Conservation (phyloP, 768 basidiomycete species). For the Russula ochroleuca region DNA sequence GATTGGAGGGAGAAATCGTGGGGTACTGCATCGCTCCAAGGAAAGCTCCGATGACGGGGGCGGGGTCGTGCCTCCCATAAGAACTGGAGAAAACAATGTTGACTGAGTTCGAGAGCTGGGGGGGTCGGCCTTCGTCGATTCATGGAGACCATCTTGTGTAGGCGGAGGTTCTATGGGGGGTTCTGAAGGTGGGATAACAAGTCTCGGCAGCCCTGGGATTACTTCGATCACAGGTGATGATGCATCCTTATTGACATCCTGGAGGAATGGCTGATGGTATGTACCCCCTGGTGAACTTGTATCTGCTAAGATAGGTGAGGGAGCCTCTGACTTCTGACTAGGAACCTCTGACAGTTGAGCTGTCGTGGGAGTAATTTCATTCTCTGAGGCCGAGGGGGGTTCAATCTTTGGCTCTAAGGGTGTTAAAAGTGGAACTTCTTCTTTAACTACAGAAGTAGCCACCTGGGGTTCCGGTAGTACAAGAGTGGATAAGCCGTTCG, state of each 20-base stretch:
- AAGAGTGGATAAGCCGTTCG: background rate
- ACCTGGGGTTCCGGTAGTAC: background rate
- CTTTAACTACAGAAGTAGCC: background rate
- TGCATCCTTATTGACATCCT: background rate
- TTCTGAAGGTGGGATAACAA: conserved; percentile 7
- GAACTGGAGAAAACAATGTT: conserved; percentile 2
- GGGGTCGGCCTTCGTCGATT: conserved; percentile 2
- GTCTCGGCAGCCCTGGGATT: conserved; percentile 3
- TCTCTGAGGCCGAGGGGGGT: background rate
- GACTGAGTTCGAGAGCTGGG: conserved; percentile 2
- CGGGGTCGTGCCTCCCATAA: background rate
- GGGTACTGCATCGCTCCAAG: conserved; percentile 7
- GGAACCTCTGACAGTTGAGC: background rate
- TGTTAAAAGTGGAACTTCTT: background rate
- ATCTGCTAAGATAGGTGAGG: background rate
- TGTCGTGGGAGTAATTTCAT: background rate
- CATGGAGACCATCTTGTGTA: background rate
- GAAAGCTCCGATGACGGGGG: conserved; percentile 4
- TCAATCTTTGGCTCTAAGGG: background rate
- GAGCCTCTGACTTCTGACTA: background rate
- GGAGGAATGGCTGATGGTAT: background rate
- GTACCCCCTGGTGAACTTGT: background rate
- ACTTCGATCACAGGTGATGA: background rate
- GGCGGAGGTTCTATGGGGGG: background rate
- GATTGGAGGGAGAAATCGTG: conserved; percentile 6